Conservation (phyloP, 2,329 filamentous ascomycete species). For the Claviceps sorghi region DNA sequence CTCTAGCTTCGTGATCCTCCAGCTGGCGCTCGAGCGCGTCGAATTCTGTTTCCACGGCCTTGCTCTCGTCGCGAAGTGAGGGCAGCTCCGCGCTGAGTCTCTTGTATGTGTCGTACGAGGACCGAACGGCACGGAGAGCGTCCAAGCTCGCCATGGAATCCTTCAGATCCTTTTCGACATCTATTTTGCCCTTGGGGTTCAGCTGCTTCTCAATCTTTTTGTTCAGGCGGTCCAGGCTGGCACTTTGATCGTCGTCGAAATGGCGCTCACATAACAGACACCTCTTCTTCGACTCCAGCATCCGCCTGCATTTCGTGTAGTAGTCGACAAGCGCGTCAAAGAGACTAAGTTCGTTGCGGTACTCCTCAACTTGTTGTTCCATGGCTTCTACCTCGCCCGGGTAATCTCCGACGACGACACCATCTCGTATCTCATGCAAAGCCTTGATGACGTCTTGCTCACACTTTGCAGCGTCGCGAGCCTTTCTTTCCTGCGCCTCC, state of each 20-base stretch:
- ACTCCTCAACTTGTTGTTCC: constrained; percentile 42
- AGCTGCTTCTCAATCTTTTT: constrained; percentile 51
- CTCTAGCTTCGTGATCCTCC: constrained; percentile 52
- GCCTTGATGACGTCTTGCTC: constrained; percentile 40
- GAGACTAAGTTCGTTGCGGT: constrained; percentile 53
- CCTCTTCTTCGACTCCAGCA: constrained; percentile 50
- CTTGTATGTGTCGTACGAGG: constrained; percentile 60
- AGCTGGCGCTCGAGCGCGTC: constrained; percentile 44
- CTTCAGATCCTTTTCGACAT: constrained; percentile 47
- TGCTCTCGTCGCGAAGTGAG: constrained; percentile 47
- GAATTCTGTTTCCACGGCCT: constrained; percentile 45
- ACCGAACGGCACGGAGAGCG: constrained; percentile 45
- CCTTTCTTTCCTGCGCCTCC: constrained; percentile 49
- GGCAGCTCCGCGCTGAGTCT: constrained; percentile 61
- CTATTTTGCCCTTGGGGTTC: constrained; percentile 46
- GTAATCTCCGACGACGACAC: constrained; percentile 39
- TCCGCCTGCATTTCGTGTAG: constrained; percentile 52
- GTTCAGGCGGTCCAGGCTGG: constrained; percentile 46
- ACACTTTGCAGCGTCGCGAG: constrained; percentile 45
- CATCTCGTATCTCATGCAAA: constrained; percentile 29
- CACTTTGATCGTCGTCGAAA: constrained; percentile 46
- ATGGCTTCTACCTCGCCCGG: constrained; percentile 34
- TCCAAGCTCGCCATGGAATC: constrained; percentile 35
- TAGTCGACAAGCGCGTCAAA: constrained; percentile 57
- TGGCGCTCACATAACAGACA: constrained; percentile 64